Evolutionary conservation across 2,329 filamentous ascomycete genomes (phyloP).

Genomic region (Cercospora zeina): DNA sequence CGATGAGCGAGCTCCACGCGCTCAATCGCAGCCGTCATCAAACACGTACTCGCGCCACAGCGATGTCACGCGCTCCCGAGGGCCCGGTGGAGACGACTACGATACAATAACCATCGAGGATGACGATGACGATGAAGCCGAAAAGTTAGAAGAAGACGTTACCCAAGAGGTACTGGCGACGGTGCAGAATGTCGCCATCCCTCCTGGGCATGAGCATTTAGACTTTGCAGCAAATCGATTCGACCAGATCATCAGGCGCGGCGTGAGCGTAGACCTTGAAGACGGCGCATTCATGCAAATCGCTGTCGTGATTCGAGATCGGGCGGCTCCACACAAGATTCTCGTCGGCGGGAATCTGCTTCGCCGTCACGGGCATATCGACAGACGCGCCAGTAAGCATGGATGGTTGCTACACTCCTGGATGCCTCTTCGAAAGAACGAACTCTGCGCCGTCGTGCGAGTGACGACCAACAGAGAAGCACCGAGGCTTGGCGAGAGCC

Average conservation of each 20-base stretch:
- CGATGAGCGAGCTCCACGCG: not conserved
- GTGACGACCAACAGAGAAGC: not conserved
- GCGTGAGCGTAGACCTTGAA: slow-evolving; percentile 39
- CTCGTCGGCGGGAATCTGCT: slow-evolving; percentile 45
- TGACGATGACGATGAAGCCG: not conserved
- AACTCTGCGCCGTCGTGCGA: slow-evolving; percentile 47
- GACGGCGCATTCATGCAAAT: slow-evolving; percentile 46
- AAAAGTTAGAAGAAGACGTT: not conserved
- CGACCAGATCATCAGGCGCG: not conserved
- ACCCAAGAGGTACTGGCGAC: not conserved
- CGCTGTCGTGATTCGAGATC: slow-evolving; percentile 37
- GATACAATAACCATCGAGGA: not conserved
- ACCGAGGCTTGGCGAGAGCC: slow-evolving; percentile 10
- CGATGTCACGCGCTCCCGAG: not conserved
- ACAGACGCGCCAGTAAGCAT: slow-evolving; percentile 22
- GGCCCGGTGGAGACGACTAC: not conserved
- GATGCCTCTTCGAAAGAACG: slow-evolving; percentile 44
- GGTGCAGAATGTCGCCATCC: not conserved
- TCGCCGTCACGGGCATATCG: slow-evolving; percentile 38
- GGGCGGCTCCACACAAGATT: not conserved
- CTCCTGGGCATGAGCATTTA: not conserved
- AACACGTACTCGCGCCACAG: not conserved
- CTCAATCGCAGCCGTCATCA: not conserved
- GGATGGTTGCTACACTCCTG: slow-evolving; percentile 21
- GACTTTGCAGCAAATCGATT: not conserved